Evolutionary conservation across 495 filamentous ascomycete species (phyloP), one percentile per base, ranked within the genome.

Genomic region (Gamarada debralockiae): DNA sequence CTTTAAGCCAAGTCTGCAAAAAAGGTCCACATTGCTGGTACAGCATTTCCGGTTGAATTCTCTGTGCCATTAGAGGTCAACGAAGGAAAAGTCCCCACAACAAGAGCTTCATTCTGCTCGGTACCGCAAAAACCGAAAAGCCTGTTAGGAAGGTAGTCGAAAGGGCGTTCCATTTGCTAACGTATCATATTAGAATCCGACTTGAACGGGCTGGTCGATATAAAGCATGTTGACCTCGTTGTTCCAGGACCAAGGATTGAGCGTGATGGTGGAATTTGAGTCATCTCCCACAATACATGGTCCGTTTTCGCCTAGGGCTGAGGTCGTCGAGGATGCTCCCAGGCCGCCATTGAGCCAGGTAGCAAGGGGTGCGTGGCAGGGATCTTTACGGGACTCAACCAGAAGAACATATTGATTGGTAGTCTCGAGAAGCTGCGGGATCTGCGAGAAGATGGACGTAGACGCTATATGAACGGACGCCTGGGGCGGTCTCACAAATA

Each of bases 191-290:
- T 74, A 81, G 57, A 84, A 85, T 0, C 83, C 83, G 2, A 76
- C 73, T 33, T 79, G 76, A 36, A 73, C 75, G 1, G 82, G 82
- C 64, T 86, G 78, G 54, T 85, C 81, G 46, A 86, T 74, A 58
- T 79, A 86, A 12, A 83, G 67, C 72, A 81, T 78, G 54, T 83
- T 84, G 45, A 75, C 77, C 48, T 80, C 73, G 52, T 75, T 76
- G 59, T 84, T 85, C 65, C 72, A 86, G 36, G 74, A 78, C 64
- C 79, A 77, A 1, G 77, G 76, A 52, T 80, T 81, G 31, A 74
- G 51, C 3, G 67, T 65, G n/a, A n/a, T n/a, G 0, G 77, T 78
- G 17, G 66, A 68, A n/a, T 68, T 73, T 44, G 76, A 69, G 6
- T 66, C 67, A 42, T 77, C 71, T 18, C 77, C 67, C 50, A 80